These are phyloP conservation scores for Cladophialophora carrionii DNA, from an alignment of 2,329 filamentous ascomycete genomes.

Conservation along the genomic window DNA sequence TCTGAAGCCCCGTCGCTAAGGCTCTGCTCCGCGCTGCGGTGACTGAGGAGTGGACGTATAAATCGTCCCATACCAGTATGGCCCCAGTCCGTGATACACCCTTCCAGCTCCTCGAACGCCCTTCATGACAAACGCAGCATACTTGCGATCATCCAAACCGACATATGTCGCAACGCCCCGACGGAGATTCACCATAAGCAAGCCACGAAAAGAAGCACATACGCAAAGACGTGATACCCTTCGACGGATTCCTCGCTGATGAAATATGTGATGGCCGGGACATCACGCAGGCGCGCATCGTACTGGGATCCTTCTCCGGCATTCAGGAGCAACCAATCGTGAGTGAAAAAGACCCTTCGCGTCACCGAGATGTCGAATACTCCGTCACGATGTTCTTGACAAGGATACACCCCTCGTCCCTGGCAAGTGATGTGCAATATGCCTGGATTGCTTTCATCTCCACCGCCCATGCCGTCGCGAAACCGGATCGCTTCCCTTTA, in stretches of 20 bases:
- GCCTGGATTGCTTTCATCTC: conserved; percentile 67
- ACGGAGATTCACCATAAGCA: conserved; percentile 71
- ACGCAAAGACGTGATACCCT: conserved; percentile 70
- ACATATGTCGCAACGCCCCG: conserved; percentile 81
- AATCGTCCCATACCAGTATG: too few relatives aligned
- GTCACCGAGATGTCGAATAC: conserved; percentile 59
- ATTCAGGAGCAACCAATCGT: conserved; percentile 70
- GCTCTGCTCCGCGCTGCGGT: too few relatives aligned
- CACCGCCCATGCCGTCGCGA: conserved; percentile 68
- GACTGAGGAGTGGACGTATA: too few relatives aligned
- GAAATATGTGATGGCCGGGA: conserved; percentile 58
- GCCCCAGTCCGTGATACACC: too few relatives aligned
- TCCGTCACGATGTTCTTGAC: conserved; percentile 68
- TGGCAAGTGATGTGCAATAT: conserved; percentile 67
- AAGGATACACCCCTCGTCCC: conserved; percentile 61
- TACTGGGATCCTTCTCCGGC: conserved; percentile 40
- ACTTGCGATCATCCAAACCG: conserved; percentile 75
- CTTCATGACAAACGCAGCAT: conserved; percentile 63
- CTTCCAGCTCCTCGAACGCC: conserved; percentile 57
- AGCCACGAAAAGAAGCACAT: conserved; percentile 60
- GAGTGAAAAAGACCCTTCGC: conserved; percentile 61
- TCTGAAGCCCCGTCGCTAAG: too few relatives aligned
- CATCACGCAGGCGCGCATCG: conserved; percentile 43
- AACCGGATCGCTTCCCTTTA: conserved; percentile 70
- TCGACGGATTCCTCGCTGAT: conserved; percentile 57